Conservation (phyloP, 1,139 yeast species). For the Candida sp. region DNA sequence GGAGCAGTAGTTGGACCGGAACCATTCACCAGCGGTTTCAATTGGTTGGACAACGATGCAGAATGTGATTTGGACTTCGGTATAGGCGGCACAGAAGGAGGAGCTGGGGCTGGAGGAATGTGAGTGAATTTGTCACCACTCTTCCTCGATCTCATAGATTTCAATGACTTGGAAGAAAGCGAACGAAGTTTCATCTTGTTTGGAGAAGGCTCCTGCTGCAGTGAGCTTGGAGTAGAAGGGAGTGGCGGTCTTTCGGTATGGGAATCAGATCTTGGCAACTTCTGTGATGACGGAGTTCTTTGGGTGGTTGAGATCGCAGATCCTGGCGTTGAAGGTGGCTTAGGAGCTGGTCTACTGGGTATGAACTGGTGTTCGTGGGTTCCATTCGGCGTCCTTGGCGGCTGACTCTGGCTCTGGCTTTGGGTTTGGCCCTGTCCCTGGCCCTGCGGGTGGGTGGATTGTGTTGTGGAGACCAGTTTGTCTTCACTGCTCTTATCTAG, state of each 20-base stretch:
- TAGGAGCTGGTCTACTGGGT: conserved; percentile 75
- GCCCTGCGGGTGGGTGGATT: conserved; percentile 5
- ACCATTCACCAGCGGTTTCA: conserved; percentile 21
- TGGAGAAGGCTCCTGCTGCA: conserved; percentile 11
- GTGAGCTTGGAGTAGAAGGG: conserved; percentile 5
- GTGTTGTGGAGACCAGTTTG: not conserved
- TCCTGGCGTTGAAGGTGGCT: conserved; percentile 38
- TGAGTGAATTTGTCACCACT: conserved; percentile 17
- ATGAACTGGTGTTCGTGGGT: conserved; percentile 55
- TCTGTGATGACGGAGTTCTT: conserved; percentile 7
- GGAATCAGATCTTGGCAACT: not conserved
- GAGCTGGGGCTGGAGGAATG: conserved; percentile 24
- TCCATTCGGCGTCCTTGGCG: conserved; percentile 22
- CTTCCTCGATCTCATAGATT: conserved; percentile 32
- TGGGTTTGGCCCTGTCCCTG: no score
- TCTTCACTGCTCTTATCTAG: conserved; percentile 3
- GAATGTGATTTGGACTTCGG: conserved; percentile 52
- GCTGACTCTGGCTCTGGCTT: conserved; percentile 18
- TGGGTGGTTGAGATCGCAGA: conserved; percentile 6
- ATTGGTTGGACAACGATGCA: conserved; percentile 33
- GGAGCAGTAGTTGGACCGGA: conserved; percentile 49
- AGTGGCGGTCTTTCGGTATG: conserved; percentile 5
- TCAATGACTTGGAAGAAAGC: conserved; percentile 44
- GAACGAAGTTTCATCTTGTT: conserved; percentile 28
- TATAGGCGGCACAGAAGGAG: conserved; percentile 25